A percentile compares a stretch with the other conserved stretches of the same genome.
phyloP scores from a whole-genome alignment of 805 yeast genomes.

The Candida hispaniensis region DNA sequence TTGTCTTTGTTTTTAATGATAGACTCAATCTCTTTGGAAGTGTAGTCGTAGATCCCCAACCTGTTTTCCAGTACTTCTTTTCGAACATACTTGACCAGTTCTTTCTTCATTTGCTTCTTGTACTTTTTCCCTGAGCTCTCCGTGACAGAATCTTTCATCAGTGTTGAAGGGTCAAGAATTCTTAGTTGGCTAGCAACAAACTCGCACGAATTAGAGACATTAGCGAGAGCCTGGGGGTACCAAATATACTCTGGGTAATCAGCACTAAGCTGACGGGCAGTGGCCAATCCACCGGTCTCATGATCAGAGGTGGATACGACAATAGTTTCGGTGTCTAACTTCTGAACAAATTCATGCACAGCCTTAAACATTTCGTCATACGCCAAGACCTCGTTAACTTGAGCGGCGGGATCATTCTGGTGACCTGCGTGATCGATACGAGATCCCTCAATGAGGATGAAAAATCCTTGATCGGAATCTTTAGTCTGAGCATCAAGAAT shows the following conservation, averaged over 20 bases:
- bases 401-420: conserved; percentile 88
- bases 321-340: conserved; percentile 62
- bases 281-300: conserved; percentile 91
- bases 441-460: conserved; percentile 80
- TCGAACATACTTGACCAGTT: conserved; percentile 39
- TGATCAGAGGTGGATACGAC: conserved; percentile 83
- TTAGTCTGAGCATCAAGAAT: conserved; percentile 57
- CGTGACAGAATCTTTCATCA: too few species aligned
- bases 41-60: conserved; percentile 53
- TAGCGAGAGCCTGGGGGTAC: conserved; percentile 67
- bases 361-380: conserved; percentile 73
- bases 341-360: conserved; percentile 58
- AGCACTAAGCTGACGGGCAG: conserved; percentile 62
- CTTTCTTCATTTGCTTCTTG: conserved; percentile 23
- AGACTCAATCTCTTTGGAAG: conserved; percentile 41
- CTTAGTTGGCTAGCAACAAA: conserved; percentile 42
- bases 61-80: conserved; percentile 48
- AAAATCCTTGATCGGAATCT: conserved; percentile 73
- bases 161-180: conserved; percentile 23
- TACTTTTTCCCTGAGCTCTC: conserved; percentile 17
- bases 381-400: conserved; percentile 81
- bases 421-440: conserved; percentile 96
- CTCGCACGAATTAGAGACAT: conserved; percentile 72
- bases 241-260: conserved; percentile 78
- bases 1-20: conserved; percentile 31